These are phyloP conservation scores for Cyclocybe cylindracea DNA, from an alignment of 768 basidiomycete genomes.

Conservation along the genomic window DNA sequence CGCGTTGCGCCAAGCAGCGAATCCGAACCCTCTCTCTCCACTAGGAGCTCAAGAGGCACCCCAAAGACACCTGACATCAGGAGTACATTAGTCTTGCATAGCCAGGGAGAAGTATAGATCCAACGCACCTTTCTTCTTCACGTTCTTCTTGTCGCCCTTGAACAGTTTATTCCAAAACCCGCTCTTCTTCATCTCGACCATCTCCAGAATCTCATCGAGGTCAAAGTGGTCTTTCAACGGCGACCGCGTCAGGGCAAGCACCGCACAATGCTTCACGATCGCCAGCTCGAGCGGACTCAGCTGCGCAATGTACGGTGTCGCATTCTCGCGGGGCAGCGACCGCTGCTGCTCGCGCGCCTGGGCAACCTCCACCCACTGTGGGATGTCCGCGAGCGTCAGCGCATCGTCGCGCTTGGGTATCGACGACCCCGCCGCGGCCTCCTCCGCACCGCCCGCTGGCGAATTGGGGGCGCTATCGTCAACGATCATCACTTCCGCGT, in stretches of 20 bases:
- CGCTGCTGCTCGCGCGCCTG: conserved; percentile 88
- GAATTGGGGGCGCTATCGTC: conserved; percentile 79
- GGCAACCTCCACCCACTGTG: conserved; percentile 88
- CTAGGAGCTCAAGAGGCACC: conserved; percentile 88
- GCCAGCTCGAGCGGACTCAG: conserved; percentile 82
- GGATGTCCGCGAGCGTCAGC: conserved; percentile 92
- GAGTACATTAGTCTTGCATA: conserved; percentile 13
- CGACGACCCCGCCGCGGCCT: conserved; percentile 37
- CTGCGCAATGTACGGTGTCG: conserved; percentile 84
- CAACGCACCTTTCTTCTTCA: conserved; percentile 78
- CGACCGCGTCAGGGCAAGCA: conserved; percentile 76
- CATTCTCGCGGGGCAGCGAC: conserved; percentile 75
- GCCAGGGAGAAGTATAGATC: conserved; percentile 1
- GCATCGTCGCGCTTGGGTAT: conserved; percentile 62
- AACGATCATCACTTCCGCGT: conserved; percentile 87
- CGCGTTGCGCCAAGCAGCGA: conserved; percentile 89
- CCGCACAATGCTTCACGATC: conserved; percentile 90
- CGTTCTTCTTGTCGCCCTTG: conserved; percentile 83
- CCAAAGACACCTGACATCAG: conserved; percentile 78
- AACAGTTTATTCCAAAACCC: conserved; percentile 97
- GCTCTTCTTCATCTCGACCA: conserved; percentile 90
- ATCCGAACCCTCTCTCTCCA: conserved; percentile 95
- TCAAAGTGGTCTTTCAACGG: conserved; percentile 83
- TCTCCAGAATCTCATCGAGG: conserved; percentile 89
- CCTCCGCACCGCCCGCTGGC: conserved; percentile 54